A percentile compares a stretch with the other conserved stretches of the same genome.
phyloP scores from a whole-genome alignment of 768 basidiomycete species.

The Tylopilus plumbeoviolaceoides region DNA sequence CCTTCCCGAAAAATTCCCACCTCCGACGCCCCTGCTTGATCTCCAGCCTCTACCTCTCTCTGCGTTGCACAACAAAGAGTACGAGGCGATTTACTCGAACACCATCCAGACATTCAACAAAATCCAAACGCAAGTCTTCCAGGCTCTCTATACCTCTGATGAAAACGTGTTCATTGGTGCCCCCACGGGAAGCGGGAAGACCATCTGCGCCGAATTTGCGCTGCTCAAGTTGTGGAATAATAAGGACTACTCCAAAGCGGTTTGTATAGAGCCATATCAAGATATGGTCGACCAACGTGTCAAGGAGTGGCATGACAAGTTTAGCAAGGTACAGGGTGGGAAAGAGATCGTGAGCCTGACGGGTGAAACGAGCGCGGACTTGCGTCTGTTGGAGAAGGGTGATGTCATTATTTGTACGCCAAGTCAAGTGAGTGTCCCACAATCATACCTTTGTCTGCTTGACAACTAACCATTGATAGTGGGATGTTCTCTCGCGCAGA shows the following conservation, averaged over 20 bases:
- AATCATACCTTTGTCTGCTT: background rate
- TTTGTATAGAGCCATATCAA: slow-evolving; percentile 95
- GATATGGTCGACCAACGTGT: slow-evolving; percentile 96
- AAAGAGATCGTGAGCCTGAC: slow-evolving; percentile 94
- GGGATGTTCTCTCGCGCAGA: slow-evolving; percentile 91
- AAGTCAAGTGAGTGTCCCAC: slow-evolving; percentile 57
- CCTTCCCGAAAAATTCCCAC: slow-evolving; percentile 94
- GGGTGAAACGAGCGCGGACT: slow-evolving; percentile 89
- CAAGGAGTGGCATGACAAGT: slow-evolving; percentile 85
- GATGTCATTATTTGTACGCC: slow-evolving; percentile 96
- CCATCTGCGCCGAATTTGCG: slow-evolving; percentile 95
- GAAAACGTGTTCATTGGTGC: slow-evolving; percentile 97
- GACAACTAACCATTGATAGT: slow-evolving; percentile 42
- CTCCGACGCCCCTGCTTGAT: slow-evolving; percentile 88
- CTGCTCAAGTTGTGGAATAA: slow-evolving; percentile 94
- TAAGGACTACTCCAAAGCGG: slow-evolving; percentile 73
- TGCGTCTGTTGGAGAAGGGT: slow-evolving; percentile 84
- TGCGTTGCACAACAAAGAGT: slow-evolving; percentile 91
- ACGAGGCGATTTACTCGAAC: slow-evolving; percentile 78
- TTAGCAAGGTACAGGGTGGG: slow-evolving; percentile 76
- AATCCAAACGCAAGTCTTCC: slow-evolving; percentile 99
- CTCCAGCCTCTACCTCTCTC: slow-evolving; percentile 87
- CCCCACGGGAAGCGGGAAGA: slow-evolving; percentile 96
- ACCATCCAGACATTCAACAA: slow-evolving; percentile 92
- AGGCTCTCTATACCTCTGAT: slow-evolving; percentile 92